A percentile compares a stretch with the other conserved stretches of the same genome.
Evolutionary conservation across 371 early-diverging fungal genomes (phyloP).

Genomic region (Mortierella sp.): DNA sequence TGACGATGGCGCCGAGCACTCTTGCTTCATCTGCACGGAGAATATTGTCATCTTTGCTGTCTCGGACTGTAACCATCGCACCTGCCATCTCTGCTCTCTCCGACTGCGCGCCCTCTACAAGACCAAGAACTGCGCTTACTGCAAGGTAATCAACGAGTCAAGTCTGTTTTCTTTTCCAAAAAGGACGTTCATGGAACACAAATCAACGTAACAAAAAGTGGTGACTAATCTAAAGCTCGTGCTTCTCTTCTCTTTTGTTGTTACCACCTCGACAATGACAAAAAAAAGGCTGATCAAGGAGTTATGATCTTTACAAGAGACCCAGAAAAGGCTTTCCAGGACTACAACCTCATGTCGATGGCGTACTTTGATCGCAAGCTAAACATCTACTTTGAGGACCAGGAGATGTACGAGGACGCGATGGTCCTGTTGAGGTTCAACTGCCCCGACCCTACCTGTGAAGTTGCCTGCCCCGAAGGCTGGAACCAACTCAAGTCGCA

Average conservation of each 20-base stretch:
- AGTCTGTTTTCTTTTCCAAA: not conserved
- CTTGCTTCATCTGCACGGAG: slow-evolving; percentile 95
- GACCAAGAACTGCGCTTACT: slow-evolving; percentile 86
- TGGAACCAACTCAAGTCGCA: slow-evolving; percentile 90
- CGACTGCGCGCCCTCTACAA: slow-evolving; percentile 91
- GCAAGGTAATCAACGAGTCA: slow-evolving; percentile 79
- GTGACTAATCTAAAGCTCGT: not conserved
- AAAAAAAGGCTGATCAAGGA: slow-evolving; percentile 71
- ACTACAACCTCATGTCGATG: slow-evolving; percentile 61
- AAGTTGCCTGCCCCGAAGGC: slow-evolving; percentile 76
- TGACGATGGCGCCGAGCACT: slow-evolving; percentile 61
- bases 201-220: not conserved
- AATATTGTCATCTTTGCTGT: slow-evolving; percentile 84
- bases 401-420: slow-evolving; percentile 79
- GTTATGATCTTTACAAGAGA: slow-evolving; percentile 82
- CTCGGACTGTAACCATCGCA: slow-evolving; percentile 92
- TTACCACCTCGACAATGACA: not conserved
- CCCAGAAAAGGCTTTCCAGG: slow-evolving; percentile 68
- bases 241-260: not conserved
- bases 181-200: too few species aligned
- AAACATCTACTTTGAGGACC: slow-evolving; percentile 80
- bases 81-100: slow-evolving; percentile 91
- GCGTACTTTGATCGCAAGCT: slow-evolving; percentile 75
- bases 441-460: slow-evolving; percentile 88
- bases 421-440: slow-evolving; percentile 82